These are phyloP conservation scores for Lasiosphaeria hispida DNA, from an alignment of 495 filamentous ascomycete genomes.

Conservation along the genomic window DNA sequence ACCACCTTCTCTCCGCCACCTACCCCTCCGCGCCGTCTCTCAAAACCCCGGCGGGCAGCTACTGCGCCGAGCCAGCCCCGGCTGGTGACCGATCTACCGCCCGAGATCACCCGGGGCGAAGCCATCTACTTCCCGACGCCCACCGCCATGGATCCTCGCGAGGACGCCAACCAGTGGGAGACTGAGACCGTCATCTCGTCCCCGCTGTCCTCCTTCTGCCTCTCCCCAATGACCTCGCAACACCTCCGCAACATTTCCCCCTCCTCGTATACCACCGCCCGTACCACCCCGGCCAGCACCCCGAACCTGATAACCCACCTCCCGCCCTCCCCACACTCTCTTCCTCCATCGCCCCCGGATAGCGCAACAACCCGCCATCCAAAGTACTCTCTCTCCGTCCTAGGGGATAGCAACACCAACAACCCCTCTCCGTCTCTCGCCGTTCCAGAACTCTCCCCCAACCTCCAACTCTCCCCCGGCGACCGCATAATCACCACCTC, in stretches of 20 bases:
- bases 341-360: background rate
- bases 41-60: background rate
- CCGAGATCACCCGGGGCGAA: background rate
- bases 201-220: background rate
- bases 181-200: constrained; percentile 3
- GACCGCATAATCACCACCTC: constrained; percentile 1
- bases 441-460: too few species aligned
- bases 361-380: background rate
- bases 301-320: background rate
- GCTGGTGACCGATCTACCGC: background rate
- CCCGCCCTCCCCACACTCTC: background rate
- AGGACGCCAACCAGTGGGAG: background rate
- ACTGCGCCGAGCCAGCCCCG: background rate
- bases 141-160: background rate
- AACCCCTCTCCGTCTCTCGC: too few species aligned
- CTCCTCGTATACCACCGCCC: background rate
- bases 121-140: background rate
- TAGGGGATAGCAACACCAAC: background rate
- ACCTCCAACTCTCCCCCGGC: background rate
- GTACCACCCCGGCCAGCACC: background rate
- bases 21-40: background rate
- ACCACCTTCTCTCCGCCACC: background rate
- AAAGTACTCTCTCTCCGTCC: background rate
- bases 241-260: background rate
- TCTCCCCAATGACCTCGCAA: background rate